Conservation (phyloP, 2,329 filamentous ascomycete species). For the Apiospora koreana region DNA sequence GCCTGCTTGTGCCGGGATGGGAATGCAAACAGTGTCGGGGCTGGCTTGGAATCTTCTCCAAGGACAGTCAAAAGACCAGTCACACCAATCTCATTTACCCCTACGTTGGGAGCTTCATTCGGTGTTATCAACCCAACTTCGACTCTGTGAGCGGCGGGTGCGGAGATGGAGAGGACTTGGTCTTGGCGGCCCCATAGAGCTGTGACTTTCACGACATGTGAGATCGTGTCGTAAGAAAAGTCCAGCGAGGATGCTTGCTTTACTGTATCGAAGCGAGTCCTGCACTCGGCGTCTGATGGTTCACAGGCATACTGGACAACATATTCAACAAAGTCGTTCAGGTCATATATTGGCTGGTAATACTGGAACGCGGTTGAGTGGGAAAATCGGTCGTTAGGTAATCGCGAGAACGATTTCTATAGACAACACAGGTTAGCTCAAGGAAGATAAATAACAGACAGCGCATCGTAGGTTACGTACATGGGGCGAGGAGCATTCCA, state of each 20-base stretch:
- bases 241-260: conserved; percentile 60
- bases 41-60: conserved; percentile 71
- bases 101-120: conserved; percentile 58
- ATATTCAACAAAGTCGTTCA: conserved; percentile 56
- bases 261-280: conserved; percentile 23
- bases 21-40: conserved; percentile 80
- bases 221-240: conserved; percentile 67
- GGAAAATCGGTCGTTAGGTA: conserved; percentile 58
- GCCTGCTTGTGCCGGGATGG: conserved; percentile 73
- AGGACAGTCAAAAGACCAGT: conserved; percentile 78
- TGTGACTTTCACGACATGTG: conserved; percentile 65
- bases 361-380: conserved; percentile 69
- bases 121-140: conserved; percentile 80
- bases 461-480: conserved; percentile 24
- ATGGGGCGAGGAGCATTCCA: conserved; percentile 36
- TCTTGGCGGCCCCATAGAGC: conserved; percentile 59
- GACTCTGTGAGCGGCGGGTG: conserved; percentile 54
- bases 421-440: conserved; percentile 57
- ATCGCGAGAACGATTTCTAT: conserved; percentile 63
- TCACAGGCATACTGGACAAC: conserved; percentile 42
- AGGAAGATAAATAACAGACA: not conserved
- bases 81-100: conserved; percentile 74
- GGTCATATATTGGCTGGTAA: conserved; percentile 62
- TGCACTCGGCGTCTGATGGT: conserved; percentile 25
- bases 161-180: conserved; percentile 42